Percentiles rank a stretch among this genome's conserved stretches.
Evolutionary conservation across 1,139 yeast species (phyloP).

Genomic region (Suhomyces choctaworum): DNA sequence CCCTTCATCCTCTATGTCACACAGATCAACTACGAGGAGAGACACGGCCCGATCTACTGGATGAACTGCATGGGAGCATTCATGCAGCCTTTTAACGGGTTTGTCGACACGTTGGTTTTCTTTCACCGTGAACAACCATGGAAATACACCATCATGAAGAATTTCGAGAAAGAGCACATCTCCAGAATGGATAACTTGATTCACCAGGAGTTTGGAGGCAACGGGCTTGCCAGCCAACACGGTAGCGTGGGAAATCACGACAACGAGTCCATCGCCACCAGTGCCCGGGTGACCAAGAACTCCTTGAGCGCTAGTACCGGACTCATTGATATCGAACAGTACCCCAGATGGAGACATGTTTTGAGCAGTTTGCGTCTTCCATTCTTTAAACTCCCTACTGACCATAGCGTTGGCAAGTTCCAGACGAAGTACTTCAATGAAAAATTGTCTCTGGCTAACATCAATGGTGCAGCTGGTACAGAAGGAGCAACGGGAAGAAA

Average conservation of each 20-base stretch:
- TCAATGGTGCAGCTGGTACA: neutral
- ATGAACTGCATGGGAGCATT: slow-evolving; percentile 66
- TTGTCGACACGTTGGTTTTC: slow-evolving; percentile 75
- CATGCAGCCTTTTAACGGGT: slow-evolving; percentile 79
- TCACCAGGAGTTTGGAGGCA: slow-evolving; percentile 1
- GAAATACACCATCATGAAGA: slow-evolving; percentile 49
- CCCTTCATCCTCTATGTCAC: slow-evolving; percentile 74
- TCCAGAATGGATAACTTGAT: slow-evolving; percentile 27
- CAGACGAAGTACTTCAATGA: slow-evolving; percentile 27
- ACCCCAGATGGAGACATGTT: slow-evolving; percentile 38
- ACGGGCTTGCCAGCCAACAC: neutral
- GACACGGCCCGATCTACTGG: slow-evolving; percentile 60
- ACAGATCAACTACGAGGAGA: slow-evolving; percentile 51
- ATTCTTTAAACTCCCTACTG: slow-evolving; percentile 44
- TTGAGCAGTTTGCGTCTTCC: slow-evolving; percentile 41
- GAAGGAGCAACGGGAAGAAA: neutral
- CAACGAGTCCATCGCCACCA: slow-evolving; percentile 27
- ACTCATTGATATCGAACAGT: slow-evolving; percentile 24
- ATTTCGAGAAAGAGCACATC: slow-evolving; percentile 39
- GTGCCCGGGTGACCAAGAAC: slow-evolving; percentile 27
- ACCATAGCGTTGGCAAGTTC: slow-evolving; percentile 29
- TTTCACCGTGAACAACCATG: slow-evolving; percentile 78
- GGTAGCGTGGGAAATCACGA: slow-evolving; percentile 7
- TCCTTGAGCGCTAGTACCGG: slow-evolving; percentile 30
- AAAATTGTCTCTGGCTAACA: slow-evolving; percentile 12